Evolutionary conservation across 1,139 yeast species (phyloP).

Genomic region (Yamadazyma sp.): DNA sequence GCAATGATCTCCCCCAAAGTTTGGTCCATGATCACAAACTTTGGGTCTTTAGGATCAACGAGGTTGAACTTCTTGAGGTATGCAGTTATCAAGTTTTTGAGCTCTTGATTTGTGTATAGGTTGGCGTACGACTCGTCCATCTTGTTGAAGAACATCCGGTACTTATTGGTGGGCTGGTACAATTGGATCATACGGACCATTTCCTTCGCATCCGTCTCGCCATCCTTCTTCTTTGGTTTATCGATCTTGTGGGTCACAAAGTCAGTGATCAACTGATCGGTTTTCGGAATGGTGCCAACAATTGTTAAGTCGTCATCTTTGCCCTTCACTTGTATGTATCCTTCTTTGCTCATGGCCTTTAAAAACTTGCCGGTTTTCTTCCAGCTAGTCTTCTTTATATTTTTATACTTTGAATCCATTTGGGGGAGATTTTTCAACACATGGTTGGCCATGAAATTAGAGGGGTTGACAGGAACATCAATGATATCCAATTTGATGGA

Average conservation of each 20-base stretch:
- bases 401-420: slow-evolving; percentile 51
- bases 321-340: slow-evolving; percentile 66
- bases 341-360: slow-evolving; percentile 79
- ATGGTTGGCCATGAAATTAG: slow-evolving; percentile 71
- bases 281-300: slow-evolving; percentile 47
- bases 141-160: slow-evolving; percentile 51
- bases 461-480: slow-evolving; percentile 62
- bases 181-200: slow-evolving; percentile 34
- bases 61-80: slow-evolving; percentile 58
- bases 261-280: slow-evolving; percentile 45
- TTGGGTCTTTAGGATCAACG: slow-evolving; percentile 45
- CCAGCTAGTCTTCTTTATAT: slow-evolving; percentile 83
- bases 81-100: slow-evolving; percentile 50
- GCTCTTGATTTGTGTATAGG: slow-evolving; percentile 53
- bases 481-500: slow-evolving; percentile 60
- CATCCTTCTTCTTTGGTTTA: slow-evolving; percentile 19
- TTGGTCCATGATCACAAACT: slow-evolving; percentile 56
- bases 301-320: slow-evolving; percentile 72
- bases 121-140: slow-evolving; percentile 33
- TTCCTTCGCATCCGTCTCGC: slow-evolving; percentile 15
- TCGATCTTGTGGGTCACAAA: slow-evolving; percentile 63
- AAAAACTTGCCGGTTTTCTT: slow-evolving; percentile 83
- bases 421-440: slow-evolving; percentile 71
- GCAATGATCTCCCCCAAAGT: slow-evolving; percentile 26
- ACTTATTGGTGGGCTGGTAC: slow-evolving; percentile 56